Base-by-base conservation (phyloP, 805 yeast genomes). In the Huiozyma sinensis region DNA sequence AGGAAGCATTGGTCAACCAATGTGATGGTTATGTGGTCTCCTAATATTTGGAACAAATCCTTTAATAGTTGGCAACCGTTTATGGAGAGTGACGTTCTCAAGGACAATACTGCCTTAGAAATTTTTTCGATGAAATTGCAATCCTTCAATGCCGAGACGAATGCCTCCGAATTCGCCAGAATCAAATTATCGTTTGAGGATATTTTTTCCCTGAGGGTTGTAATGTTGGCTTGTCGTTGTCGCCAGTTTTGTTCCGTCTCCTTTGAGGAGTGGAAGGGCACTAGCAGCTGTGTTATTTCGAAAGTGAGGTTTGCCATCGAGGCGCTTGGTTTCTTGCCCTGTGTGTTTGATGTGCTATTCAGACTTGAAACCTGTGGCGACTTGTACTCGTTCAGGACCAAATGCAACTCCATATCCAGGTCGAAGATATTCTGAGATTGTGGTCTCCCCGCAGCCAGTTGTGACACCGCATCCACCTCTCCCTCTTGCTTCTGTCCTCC, bases 161-260 rank as follows among this genome's bases (percentile, higher is more conserved):
- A 63, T 42, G 65, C 65, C 0, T 63, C 64, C 5, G 70, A 63
- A 47, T 58, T 65, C 1, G 68, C 66, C 0, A 42, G 39, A 1
- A 66, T 56, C 1, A 73, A 65, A 53, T 78, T 76, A 3, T 89
- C 87, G 38, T 87, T 62, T 3, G 85, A 49, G 4, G 82, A 44
- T 27, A 48, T 30, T 43, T 35, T 62, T 1, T 73, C 67, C 45
- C 96, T 70, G 32, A 87, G 55, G 40, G 69, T 71, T 1, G 73
- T 54, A 3, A 87, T 72, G 41, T 67, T 67, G 42, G 73, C 71
- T 53, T 89, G 95, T 55, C 98, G 71, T 0, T 55, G 52, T 24
- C 68, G 63, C 98, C 98, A 92, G 58, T 92, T 92, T 46, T 72
- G 72, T 56, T 92, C 98, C 0, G 95, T 83, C 60, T 92, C 98